phyloP scores from a whole-genome alignment of 2,329 filamentous ascomycete genomes.

The Botrytis galanthina region DNA sequence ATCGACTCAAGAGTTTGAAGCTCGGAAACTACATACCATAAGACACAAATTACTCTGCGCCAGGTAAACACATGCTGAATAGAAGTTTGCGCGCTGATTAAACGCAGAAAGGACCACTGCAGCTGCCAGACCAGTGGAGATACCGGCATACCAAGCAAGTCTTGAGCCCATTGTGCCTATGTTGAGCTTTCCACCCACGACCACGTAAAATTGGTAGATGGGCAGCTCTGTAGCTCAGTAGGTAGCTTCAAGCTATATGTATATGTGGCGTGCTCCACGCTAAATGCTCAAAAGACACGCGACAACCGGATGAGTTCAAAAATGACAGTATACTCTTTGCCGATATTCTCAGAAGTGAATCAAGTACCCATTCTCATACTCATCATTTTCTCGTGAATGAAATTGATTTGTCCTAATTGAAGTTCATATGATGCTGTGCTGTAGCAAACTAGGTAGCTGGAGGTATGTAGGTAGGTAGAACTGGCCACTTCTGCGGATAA shows the following conservation, averaged over 20 bases:
- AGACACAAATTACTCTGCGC: constrained; percentile 95
- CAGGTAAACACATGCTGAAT: constrained; percentile 94
- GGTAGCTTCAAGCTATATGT: not conserved
- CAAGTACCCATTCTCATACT: constrained; percentile 1
- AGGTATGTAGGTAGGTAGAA: not conserved
- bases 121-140: constrained; percentile 78
- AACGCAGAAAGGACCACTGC: constrained; percentile 86
- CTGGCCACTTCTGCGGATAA: constrained; percentile 19
- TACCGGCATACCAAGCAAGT: constrained; percentile 52
- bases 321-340: not conserved
- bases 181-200: not conserved
- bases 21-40: constrained; percentile 57
- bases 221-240: not conserved
- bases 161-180: constrained; percentile 29
- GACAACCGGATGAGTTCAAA: not conserved
- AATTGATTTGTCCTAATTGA: not conserved
- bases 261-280: constrained; percentile 4
- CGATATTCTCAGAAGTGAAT: not conserved
- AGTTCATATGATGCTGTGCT: constrained; percentile 3
- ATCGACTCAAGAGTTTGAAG: not conserved
- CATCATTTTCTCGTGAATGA: not conserved
- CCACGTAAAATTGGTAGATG: not conserved
- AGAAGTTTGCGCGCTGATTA: constrained; percentile 95
- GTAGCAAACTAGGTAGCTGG: not conserved
- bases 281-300: not conserved